Conservation (phyloP, 768 basidiomycete species). For the Podaxis sp. region DNA sequence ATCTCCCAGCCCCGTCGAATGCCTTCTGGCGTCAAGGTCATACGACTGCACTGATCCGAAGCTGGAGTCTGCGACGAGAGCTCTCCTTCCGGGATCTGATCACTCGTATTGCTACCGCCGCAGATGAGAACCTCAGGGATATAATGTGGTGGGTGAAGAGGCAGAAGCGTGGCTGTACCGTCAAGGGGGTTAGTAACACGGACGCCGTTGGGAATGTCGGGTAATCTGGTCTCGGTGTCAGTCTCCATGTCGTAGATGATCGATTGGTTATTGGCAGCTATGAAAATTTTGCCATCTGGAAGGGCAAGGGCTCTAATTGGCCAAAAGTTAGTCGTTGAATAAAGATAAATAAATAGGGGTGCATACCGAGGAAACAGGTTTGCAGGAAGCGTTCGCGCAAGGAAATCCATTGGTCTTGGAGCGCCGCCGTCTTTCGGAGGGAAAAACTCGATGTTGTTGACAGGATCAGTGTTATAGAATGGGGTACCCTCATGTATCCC, state of each 20-base stretch:
- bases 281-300: conserved; percentile 41
- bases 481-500: conserved; percentile 35
- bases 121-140: conserved; percentile 48
- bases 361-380: conserved; percentile 29
- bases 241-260: conserved; percentile 41
- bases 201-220: conserved; percentile 45
- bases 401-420: conserved; percentile 27
- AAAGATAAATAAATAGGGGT: not conserved
- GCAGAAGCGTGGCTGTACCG: conserved; percentile 36
- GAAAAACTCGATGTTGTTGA: conserved; percentile 43
- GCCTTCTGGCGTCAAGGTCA: conserved; percentile 40
- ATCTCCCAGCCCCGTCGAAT: conserved; percentile 46
- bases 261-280: conserved; percentile 40
- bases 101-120: conserved; percentile 39
- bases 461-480: conserved; percentile 65
- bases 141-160: conserved; percentile 37
- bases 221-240: conserved; percentile 38
- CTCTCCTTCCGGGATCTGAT: conserved; percentile 26
- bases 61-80: conserved; percentile 43
- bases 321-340: not conserved
- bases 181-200: conserved; percentile 42
- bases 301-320: conserved; percentile 29
- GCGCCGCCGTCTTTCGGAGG: conserved; percentile 39
- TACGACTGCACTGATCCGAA: conserved; percentile 41
- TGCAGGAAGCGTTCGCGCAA: conserved; percentile 27